phyloP scores from a whole-genome alignment of 139 green algal species.

The Astrephomene gubernaculifera region DNA sequence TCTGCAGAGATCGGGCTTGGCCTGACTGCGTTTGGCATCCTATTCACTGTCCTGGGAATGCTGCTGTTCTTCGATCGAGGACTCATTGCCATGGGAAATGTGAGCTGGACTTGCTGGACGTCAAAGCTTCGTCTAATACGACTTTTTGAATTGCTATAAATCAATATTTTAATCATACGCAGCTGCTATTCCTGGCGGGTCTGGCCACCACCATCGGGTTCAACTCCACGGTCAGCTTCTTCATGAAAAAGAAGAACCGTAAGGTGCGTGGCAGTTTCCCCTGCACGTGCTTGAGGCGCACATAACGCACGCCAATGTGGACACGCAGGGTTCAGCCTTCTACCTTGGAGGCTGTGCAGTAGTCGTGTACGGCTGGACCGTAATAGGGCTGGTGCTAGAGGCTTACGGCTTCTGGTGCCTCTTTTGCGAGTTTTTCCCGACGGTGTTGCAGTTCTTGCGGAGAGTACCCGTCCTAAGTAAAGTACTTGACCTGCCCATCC shows the following conservation, averaged over 20 bases:
- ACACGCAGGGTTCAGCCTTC: constrained; percentile 80
- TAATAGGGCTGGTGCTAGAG: constrained; percentile 89
- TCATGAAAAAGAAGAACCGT: constrained; percentile 89
- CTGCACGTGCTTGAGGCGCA: not conserved
- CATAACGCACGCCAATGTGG: not conserved
- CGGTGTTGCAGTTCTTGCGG: constrained; percentile 89
- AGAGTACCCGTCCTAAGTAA: constrained; percentile 79
- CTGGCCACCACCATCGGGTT: constrained; percentile 93
- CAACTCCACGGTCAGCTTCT: constrained; percentile 88
- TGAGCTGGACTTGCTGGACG: no score
- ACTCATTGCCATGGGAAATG: constrained; percentile 97
- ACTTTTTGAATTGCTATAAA: no score
- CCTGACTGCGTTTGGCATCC: constrained; percentile 91
- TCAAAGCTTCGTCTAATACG: not conserved
- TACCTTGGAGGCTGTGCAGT: constrained; percentile 88
- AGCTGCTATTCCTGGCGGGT: constrained; percentile 94
- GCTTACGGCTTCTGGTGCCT: constrained; percentile 95
- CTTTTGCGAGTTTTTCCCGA: constrained; percentile 96
- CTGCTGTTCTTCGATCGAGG: constrained; percentile 97
- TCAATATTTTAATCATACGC: constrained; percentile 36
- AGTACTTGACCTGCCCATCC: constrained; percentile 82
- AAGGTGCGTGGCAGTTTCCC: constrained; percentile 64
- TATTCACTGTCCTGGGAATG: constrained; percentile 95
- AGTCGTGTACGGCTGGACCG: constrained; percentile 90
- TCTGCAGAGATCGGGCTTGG: constrained; percentile 96